These are phyloP conservation scores for Jatropha multifida DNA, from an alignment of 441 rosid genomes.

Conservation along the genomic window DNA sequence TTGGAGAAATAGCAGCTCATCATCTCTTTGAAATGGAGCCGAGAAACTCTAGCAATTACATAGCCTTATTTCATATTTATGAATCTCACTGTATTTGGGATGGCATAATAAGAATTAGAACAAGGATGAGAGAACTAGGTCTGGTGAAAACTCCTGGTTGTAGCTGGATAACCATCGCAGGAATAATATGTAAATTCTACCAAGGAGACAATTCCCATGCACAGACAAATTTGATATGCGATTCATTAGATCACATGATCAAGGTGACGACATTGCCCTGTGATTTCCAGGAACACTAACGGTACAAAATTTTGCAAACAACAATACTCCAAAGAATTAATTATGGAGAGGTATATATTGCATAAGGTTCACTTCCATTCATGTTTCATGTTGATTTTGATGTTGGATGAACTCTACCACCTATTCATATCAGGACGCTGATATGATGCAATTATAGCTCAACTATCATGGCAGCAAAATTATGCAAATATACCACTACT, in stretches of 20 bases:
- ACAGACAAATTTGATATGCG: conserved; percentile 8
- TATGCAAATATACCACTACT: not conserved
- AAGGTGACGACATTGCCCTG: conserved; percentile 10
- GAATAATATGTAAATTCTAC: conserved; percentile 24
- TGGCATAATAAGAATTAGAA: conserved; percentile 14
- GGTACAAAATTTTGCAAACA: not conserved
- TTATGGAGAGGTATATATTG: not conserved
- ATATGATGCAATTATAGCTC: not conserved
- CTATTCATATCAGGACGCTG: not conserved
- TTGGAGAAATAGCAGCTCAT: conserved; percentile 32
- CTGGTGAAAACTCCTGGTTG: conserved; percentile 29
- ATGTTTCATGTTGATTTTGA: not conserved
- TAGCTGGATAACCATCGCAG: conserved; percentile 27
- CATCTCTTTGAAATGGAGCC: conserved; percentile 31
- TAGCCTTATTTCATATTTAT: conserved; percentile 28
- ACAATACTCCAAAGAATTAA: not conserved
- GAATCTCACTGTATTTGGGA: conserved; percentile 18
- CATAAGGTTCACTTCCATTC: not conserved
- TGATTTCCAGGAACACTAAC: conserved; percentile 9
- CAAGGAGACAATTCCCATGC: conserved; percentile 26
- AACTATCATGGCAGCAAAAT: not conserved
- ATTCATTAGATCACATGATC: conserved; percentile 15
- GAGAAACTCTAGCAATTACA: conserved; percentile 27
- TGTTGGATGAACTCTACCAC: not conserved
- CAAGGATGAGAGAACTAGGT: conserved; percentile 27